Evolutionary conservation across 129 eudicot species (phyloP).

Genomic region (Logfia minima): DNA sequence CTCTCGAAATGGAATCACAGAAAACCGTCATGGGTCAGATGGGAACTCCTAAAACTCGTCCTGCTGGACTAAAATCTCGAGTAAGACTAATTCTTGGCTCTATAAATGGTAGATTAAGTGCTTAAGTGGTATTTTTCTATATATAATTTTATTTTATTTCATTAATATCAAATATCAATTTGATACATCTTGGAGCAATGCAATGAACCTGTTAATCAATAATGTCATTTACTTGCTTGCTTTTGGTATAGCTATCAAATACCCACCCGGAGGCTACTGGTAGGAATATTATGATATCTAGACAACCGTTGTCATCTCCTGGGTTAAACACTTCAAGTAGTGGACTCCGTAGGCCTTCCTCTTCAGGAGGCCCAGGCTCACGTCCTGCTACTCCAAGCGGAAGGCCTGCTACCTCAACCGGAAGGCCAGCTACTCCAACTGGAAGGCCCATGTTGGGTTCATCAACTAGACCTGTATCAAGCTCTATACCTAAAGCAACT

Average conservation of each 20-base stretch:
- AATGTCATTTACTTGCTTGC: slow-evolving; percentile 6
- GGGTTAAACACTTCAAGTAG: slow-evolving; percentile 45
- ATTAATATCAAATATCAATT: slow-evolving; percentile 10
- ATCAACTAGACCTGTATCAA: slow-evolving; percentile 45
- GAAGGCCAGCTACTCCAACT: slow-evolving; percentile 73
- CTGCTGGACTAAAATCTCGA: slow-evolving; percentile 77
- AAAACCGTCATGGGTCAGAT: slow-evolving; percentile 50
- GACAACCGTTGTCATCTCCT: slow-evolving; percentile 59
- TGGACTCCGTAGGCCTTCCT: slow-evolving; percentile 74
- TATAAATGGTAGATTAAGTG: neutral
- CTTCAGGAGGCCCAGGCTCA: slow-evolving; percentile 66
- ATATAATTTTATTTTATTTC: slow-evolving; percentile 4
- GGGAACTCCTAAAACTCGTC: slow-evolving; percentile 85
- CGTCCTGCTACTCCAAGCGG: slow-evolving; percentile 77
- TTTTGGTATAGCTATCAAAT: slow-evolving; percentile 68
- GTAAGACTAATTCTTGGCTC: slow-evolving; percentile 49
- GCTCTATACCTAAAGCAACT: slow-evolving; percentile 42
- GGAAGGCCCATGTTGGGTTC: slow-evolving; percentile 66
- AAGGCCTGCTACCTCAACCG: slow-evolving; percentile 39
- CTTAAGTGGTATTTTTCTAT: neutral
- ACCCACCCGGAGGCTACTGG: slow-evolving; percentile 60
- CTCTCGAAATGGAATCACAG: slow-evolving; percentile 84
- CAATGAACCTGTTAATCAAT: neutral
- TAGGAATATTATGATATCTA: slow-evolving; percentile 55
- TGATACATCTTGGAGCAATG: neutral